A percentile compares a stretch with the other conserved stretches of the same genome.
phyloP scores from a whole-genome alignment of 2,329 filamentous ascomycete species.

The Aspergillus vadensis region DNA sequence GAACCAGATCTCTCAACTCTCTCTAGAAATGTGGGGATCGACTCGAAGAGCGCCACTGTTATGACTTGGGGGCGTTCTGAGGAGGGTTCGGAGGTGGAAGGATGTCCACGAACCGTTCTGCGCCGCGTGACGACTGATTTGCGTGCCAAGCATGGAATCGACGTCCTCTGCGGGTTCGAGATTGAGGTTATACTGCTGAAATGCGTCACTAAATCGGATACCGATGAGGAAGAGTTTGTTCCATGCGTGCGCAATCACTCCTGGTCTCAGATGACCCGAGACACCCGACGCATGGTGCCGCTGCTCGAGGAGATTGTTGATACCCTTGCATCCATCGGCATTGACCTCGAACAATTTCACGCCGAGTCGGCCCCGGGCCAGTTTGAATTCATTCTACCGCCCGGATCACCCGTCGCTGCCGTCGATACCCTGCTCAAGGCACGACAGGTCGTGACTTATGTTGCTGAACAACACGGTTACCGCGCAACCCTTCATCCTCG shows the following conservation, averaged over 20 bases:
- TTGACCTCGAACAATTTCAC: constrained; percentile 72
- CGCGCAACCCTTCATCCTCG: constrained; percentile 75
- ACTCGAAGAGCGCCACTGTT: constrained; percentile 62
- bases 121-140: constrained; percentile 57
- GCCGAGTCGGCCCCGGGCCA: constrained; percentile 73
- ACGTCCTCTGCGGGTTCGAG: constrained; percentile 74
- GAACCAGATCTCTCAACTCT: constrained; percentile 67
- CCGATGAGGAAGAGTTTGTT: constrained; percentile 33
- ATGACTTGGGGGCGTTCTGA: constrained; percentile 66
- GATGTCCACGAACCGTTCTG: constrained; percentile 70
- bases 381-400: constrained; percentile 73
- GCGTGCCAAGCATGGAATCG: constrained; percentile 55
- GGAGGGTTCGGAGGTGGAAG: constrained; percentile 52
- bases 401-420: constrained; percentile 63
- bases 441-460: constrained; percentile 66
- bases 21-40: constrained; percentile 58
- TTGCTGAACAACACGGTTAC: constrained; percentile 64
- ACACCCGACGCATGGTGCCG: constrained; percentile 58
- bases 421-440: constrained; percentile 72
- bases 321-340: constrained; percentile 61
- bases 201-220: constrained; percentile 39
- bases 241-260: constrained; percentile 66
- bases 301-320: constrained; percentile 68
- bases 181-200: constrained; percentile 75
- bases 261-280: constrained; percentile 67